A percentile compares a stretch with the other conserved stretches of the same genome.
Conservation (phyloP, 106 monocot species). For the Allium cepa region DNA sequence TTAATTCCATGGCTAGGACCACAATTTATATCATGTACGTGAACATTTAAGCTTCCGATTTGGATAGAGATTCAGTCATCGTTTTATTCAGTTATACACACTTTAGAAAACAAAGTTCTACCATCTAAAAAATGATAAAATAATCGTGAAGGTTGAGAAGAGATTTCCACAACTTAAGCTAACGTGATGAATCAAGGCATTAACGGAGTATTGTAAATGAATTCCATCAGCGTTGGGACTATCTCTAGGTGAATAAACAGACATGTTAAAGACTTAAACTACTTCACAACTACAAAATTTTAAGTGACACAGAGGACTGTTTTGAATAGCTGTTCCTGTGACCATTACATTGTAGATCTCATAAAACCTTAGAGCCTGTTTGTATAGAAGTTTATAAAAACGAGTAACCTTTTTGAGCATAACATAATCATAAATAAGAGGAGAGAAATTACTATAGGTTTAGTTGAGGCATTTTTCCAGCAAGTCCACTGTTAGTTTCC, state of each 20-base stretch:
- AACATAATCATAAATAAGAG: not conserved
- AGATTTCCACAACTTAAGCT: constrained; percentile 31
- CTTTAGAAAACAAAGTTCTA: not conserved
- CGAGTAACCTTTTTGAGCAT: not conserved
- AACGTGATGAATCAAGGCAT: constrained; percentile 27
- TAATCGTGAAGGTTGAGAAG: not conserved
- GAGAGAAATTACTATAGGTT: constrained; percentile 21
- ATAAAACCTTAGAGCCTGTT: constrained; percentile 46
- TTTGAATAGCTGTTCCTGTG: constrained; percentile 38
- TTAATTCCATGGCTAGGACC: not conserved
- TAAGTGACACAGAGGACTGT: constrained; percentile 47
- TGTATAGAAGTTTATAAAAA: not conserved
- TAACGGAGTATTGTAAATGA: constrained; percentile 36
- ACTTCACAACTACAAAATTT: constrained; percentile 43
- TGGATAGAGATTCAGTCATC: constrained; percentile 7
- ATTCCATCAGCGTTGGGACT: constrained; percentile 66
- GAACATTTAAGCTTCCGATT: not conserved
- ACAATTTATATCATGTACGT: not conserved
- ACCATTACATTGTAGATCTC: constrained; percentile 32
- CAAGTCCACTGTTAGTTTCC: not conserved
- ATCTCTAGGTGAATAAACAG: constrained; percentile 41
- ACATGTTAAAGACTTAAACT: constrained; percentile 27
- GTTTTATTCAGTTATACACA: not conserved
- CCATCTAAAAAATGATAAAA: not conserved
- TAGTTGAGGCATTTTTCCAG: constrained; percentile 15